Evolutionary conservation across 1,284 basidiomycete species (phyloP), one percentile per base, ranked within the genome.

Genomic region (Leccinum laetum): DNA sequence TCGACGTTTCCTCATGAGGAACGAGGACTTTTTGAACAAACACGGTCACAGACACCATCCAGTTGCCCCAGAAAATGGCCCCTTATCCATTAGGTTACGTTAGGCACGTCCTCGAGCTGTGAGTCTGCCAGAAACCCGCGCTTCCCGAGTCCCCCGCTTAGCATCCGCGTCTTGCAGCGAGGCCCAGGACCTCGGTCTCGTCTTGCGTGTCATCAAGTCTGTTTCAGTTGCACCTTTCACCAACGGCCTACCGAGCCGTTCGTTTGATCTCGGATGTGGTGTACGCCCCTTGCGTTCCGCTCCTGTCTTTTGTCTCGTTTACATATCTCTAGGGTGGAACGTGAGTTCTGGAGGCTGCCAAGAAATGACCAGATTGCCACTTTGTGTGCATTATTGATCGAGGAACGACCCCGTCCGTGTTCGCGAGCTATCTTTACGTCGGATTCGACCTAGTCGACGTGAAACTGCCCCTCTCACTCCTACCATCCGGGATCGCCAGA

Each of bases 391-490:
- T 60, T 26, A 61, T 65, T 13, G 1, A 53, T n/a, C 11, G 8
- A 49, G 24, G n/a, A 32, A 24, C 13, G 16, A 11, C 10, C n/a
- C 44, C 32, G 57, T 61, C 18, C 16, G 6, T 60, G 39, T 61
- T 72, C 66, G 71, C 60, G 52, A 61, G 24, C 57, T 41, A 56
- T 64, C 41, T 58, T 52, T 65, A 91, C 89, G 84, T 92, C 66
- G 91, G 90, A 26, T 90, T 90, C 71, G 90, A 92, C 75, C 79
- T 92, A 55, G 86, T 91, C 59, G 86, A 90, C 67, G 79, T 92
- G 3, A 91, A 92, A 76, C 80, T 89, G 62, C 82, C 88, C 10
- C 75, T 83, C 26, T 77, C 79, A 18, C 67, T 84, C 21, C 71
- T 91, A 14, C 83, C 86, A 13, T 71, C 78, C 11, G 79, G 79